Evolutionary conservation across 495 filamentous ascomycete genomes (phyloP), one percentile per base, ranked within the genome.

Genomic region (Letharia columbiana): DNA sequence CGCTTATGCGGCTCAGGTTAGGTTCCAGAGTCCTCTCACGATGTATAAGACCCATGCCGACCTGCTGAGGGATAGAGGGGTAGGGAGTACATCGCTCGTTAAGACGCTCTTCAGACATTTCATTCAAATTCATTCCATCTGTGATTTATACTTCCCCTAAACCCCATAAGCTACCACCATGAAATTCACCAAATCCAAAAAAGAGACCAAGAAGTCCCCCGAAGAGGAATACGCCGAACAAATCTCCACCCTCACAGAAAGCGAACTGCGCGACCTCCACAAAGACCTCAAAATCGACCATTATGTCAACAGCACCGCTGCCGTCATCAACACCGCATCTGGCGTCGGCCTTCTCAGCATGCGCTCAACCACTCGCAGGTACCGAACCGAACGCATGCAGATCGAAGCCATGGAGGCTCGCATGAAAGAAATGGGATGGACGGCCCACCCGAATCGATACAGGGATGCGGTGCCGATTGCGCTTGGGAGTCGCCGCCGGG

Each of bases 271-370:
- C 15, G 54, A 57, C 15, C 54, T 57, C 33, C 54, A 57, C 54
- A 57, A 57, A 57, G 54, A 57, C 39, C 33, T 57, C 31, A 57
- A 57, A 37, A 57, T 57, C 54, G 54, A 57, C 33, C 54, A 57
- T 20, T 57, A 57, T 11, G 54, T 33, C 33, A 57, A 57, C 33
- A 57, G 54, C 15, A 57, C 54, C 31, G 54, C 54, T 37, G 54
- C 54, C 54, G 31, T 57, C 1, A 57, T 57, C 3, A 57, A 57
- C 54, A 57, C 54, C 33, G 54, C 54, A 8, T 35, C 54, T 20
- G 54, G 54, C 54, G 54, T 57, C 33, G 54, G 54, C 17, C 54
- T 57, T 17, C 17, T 57, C 54, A 57, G 54, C 54, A 18, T 57
- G 33, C 33, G 33, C 54, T 57, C 54, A 35, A 57, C 54, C 15